phyloP scores from a whole-genome alignment of 805 yeast species.

The Millerozyma miso region DNA sequence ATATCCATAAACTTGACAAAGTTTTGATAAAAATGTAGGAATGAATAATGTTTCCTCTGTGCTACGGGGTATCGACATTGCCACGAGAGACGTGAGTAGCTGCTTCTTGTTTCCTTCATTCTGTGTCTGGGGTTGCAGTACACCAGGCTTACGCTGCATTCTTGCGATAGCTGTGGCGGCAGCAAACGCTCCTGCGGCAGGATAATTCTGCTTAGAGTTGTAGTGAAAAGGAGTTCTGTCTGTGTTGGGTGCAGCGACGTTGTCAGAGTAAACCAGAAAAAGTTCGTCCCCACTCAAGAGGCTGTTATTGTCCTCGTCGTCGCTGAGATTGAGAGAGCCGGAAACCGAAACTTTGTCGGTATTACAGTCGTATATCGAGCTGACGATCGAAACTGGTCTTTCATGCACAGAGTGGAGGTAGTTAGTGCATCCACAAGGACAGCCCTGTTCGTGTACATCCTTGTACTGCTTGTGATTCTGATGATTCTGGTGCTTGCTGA shows the following conservation, averaged over 20 bases:
- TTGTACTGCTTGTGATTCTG: neutral
- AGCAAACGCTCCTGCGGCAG: conserved; percentile 70
- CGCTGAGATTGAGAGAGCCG: conserved; percentile 42
- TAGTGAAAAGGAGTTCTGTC: conserved; percentile 1
- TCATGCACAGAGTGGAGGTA: conserved; percentile 55
- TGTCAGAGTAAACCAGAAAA: conserved; percentile 8
- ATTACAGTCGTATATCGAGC: conserved; percentile 45
- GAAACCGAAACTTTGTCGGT: conserved; percentile 27
- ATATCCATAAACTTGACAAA: conserved; percentile 69
- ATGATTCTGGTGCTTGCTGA: neutral
- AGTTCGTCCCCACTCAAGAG: conserved; percentile 27
- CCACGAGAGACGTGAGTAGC: conserved; percentile 45
- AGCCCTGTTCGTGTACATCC: conserved; percentile 18
- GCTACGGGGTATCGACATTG: conserved; percentile 69
- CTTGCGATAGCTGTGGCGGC: conserved; percentile 62
- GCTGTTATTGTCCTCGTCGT: conserved; percentile 37
- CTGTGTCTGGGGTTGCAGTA: conserved; percentile 17
- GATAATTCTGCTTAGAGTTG: conserved; percentile 44
- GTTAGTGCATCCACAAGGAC: conserved; percentile 55
- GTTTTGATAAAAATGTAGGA: conserved; percentile 64
- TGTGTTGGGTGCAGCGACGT: conserved; percentile 6
- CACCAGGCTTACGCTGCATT: conserved; percentile 35
- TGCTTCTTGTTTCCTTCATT: conserved; percentile 29
- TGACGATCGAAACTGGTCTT: conserved; percentile 63
- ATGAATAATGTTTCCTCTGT: conserved; percentile 76